These are phyloP conservation scores for Phytopythium delawarense DNA, from an alignment of 352 stramenopile genomes.

Conservation along the genomic window DNA sequence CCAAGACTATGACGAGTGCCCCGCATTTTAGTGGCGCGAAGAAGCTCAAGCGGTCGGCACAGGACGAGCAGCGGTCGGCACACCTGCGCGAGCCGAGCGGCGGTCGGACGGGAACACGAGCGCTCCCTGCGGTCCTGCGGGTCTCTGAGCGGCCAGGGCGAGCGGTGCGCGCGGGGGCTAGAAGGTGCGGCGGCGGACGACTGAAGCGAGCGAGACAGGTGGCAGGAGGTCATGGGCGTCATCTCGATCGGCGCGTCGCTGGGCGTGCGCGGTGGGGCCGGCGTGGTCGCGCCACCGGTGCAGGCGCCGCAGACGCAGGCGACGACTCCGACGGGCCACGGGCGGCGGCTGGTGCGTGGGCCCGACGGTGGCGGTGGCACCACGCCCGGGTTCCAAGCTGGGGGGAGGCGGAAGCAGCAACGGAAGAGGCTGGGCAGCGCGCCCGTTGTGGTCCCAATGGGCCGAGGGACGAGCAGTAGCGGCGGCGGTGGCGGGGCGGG, in stretches of 20 bases:
- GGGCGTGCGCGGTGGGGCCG: conserved; percentile 39
- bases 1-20: no score
- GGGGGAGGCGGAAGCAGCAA: conserved; percentile 16
- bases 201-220: neutral
- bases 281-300: neutral
- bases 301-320: neutral
- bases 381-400: conserved; percentile 1
- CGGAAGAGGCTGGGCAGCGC: conserved; percentile 14
- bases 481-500: neutral
- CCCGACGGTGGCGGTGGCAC: neutral
- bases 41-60: no score
- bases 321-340: conserved; percentile 1
- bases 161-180: no score
- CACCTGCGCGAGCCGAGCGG: no score
- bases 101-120: no score
- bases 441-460: neutral
- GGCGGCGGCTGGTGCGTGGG: neutral
- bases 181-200: no score
- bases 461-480: neutral
- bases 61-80: no score
- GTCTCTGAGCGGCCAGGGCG: no score
- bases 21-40: no score
- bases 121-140: no score
- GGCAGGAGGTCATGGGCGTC: conserved; percentile 48
- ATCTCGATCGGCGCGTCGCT: conserved; percentile 79